Conservation (phyloP, 805 yeast species). For the Yarrowia bubula region DNA sequence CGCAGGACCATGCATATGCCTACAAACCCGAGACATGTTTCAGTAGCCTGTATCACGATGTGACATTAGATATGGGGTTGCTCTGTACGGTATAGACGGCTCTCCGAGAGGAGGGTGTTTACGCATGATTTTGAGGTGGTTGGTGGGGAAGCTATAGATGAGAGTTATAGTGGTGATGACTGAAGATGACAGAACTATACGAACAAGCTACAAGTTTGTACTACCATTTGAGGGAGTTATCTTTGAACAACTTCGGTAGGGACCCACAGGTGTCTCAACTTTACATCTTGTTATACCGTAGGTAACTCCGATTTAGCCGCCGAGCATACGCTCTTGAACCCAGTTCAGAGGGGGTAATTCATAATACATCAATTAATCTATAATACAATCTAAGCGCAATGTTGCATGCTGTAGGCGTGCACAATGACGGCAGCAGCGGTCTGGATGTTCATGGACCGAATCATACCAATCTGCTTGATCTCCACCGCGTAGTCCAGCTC, state of each 20-base stretch:
- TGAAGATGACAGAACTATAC: too few relatives aligned
- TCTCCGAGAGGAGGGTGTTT: too few relatives aligned
- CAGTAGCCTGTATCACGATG: neutral
- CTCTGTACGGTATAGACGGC: too few relatives aligned
- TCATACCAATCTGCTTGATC: constrained; percentile 87
- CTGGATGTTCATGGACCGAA: constrained; percentile 94
- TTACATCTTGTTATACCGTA: neutral
- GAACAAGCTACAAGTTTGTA: too few relatives aligned
- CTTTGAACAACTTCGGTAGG: too few relatives aligned
- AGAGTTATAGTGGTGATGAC: too few relatives aligned
- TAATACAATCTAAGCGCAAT: constrained; percentile 41
- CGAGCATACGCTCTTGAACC: neutral
- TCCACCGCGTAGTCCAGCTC: constrained; percentile 86
- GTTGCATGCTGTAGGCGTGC: constrained; percentile 79
- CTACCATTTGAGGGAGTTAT: too few relatives aligned
- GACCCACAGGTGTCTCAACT: neutral
- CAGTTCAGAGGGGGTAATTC: neutral
- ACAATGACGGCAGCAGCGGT: constrained; percentile 95
- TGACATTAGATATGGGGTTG: neutral
- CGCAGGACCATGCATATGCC: constrained; percentile 8
- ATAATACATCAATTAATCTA: neutral
- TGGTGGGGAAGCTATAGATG: too few relatives aligned
- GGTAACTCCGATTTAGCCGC: neutral
- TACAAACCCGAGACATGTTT: neutral
- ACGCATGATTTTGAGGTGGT: too few relatives aligned